Evolutionary conservation across 345 rosid species (phyloP), one percentile per base, ranked within the genome.

Genomic region (Excoecaria agallocha): DNA sequence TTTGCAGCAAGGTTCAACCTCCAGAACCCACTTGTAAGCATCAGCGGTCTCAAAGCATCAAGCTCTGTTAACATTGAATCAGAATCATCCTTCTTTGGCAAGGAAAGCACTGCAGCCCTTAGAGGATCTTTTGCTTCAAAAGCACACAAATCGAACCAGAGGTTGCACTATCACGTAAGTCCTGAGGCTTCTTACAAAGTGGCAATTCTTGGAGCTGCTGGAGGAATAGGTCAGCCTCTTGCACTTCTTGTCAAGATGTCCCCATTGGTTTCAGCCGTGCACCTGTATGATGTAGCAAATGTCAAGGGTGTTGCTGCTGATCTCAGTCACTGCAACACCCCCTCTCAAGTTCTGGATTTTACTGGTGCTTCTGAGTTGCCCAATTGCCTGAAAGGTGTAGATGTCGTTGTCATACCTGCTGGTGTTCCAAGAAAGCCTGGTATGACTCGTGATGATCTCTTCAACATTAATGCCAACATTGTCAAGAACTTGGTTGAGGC

Each of bases 291-390:
- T 86, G 82, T 94, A 41, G 97, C 91, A 25, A 92, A 94, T 77
- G 98, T 94, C 46, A 92, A 88, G 81, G 98, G 98, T 74, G 97
- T 94, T 37, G 97, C 93, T 76, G 97, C 97, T 65, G 98, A 94
- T 82, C 81, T 94, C 58, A 89, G 98, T 74, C 98, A 94, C 84
- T 94, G 95, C 83, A 94, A 94, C 76, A 92, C 98, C 2, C 98
- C 97, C 6, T 86, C 95, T 8, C 89, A 88, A 75, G 97, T 94
- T 74, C 82, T 78, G 77, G 95, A 92, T 81, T 94, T 92, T 82
- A 89, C 97, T 3, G 97, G 97, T 1, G 86, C 89, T 13, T 66
- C 93, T 39, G 93, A 90, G 83, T 80, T 94, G 52, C 89, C 93
- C 12, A 75, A 84, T 45, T 87, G 85, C 76, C 83, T 94, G 84